Conservation (phyloP, 2,329 filamentous ascomycete genomes). For the Aureobasidium uvarum region DNA sequence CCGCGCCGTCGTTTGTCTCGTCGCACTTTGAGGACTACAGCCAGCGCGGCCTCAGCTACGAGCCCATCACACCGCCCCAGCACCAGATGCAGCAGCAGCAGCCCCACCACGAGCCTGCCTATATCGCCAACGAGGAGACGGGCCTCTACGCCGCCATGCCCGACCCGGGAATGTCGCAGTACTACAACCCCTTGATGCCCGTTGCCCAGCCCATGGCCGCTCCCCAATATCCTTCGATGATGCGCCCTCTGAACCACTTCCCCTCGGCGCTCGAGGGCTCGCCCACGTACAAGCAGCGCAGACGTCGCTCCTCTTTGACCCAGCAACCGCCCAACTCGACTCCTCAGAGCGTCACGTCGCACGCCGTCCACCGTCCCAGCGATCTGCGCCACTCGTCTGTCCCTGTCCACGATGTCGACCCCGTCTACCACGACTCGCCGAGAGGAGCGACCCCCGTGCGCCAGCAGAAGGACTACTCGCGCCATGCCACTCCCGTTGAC, state of each 20-base stretch:
- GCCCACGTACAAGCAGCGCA: constrained; percentile 96
- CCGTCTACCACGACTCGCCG: constrained; percentile 72
- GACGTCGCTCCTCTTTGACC: constrained; percentile 89
- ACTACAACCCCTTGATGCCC: constrained; percentile 86
- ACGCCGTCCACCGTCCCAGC: constrained; percentile 73
- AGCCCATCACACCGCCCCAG: constrained; percentile 94
- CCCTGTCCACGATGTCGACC: constrained; percentile 78
- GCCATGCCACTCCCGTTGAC: constrained; percentile 89
- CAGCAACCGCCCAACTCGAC: constrained; percentile 40
- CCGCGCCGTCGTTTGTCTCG: constrained; percentile 96
- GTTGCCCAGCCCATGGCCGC: constrained; percentile 80
- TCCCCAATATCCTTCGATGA: constrained; percentile 69
- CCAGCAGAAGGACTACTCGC: constrained; percentile 77
- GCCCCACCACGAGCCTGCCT: constrained; percentile 76
- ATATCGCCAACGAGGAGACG: constrained; percentile 97
- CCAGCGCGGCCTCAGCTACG: constrained; percentile 91
- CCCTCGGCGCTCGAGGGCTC: constrained; percentile 90
- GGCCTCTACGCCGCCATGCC: constrained; percentile 94
- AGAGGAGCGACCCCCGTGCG: constrained; percentile 65
- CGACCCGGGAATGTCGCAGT: constrained; percentile 73
- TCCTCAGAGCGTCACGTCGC: constrained; percentile 42
- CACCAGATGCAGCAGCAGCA: constrained; percentile 60
- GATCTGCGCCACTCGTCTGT: constrained; percentile 87
- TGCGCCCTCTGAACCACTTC: constrained; percentile 68
- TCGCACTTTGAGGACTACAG: constrained; percentile 98